These are phyloP conservation scores for Wickerhamomyces hampshirensis DNA, from an alignment of 805 yeast genomes.

Conservation along the genomic window DNA sequence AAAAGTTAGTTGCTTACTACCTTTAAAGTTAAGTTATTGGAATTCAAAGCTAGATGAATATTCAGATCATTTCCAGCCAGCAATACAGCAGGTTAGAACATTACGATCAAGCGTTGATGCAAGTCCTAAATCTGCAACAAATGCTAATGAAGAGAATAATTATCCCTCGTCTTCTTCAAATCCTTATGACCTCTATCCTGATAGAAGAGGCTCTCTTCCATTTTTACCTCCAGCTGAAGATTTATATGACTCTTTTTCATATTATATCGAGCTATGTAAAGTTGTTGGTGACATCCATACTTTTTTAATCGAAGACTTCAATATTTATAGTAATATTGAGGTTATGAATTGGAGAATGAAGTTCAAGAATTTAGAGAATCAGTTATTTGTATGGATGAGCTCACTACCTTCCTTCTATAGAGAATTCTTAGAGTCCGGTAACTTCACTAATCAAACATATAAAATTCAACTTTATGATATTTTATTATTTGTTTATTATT, in stretches of 20 bases:
- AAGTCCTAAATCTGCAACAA: slow-evolving; percentile 4
- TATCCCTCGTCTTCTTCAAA: neutral
- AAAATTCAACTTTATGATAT: slow-evolving; percentile 15
- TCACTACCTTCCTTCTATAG: slow-evolving; percentile 14
- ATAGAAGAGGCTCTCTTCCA: slow-evolving; percentile 1
- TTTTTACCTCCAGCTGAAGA: slow-evolving; percentile 2
- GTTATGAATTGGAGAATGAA: slow-evolving; percentile 17
- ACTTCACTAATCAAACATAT: neutral
- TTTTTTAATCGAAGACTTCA: slow-evolving; percentile 18
- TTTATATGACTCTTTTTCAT: slow-evolving; percentile 20
- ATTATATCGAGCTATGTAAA: slow-evolving; percentile 19
- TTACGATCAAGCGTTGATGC: slow-evolving; percentile 4
- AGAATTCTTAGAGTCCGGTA: slow-evolving; percentile 12
- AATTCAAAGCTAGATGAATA: slow-evolving; percentile 4
- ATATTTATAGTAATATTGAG: slow-evolving; percentile 14
- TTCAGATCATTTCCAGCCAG: slow-evolving; percentile 1
- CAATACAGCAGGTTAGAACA: slow-evolving; percentile 6
- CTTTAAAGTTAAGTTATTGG: slow-evolving; percentile 17
- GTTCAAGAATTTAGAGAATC: slow-evolving; percentile 17
- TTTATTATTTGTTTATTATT: slow-evolving; percentile 18
- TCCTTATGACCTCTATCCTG: neutral
- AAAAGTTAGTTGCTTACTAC: slow-evolving; percentile 16
- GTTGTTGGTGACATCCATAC: slow-evolving; percentile 22
- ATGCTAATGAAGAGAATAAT: slow-evolving; percentile 4
- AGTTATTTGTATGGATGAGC: slow-evolving; percentile 16